Base-by-base conservation (phyloP, 202 grass and related monocot species). In the Eragrostis tef region DNA sequence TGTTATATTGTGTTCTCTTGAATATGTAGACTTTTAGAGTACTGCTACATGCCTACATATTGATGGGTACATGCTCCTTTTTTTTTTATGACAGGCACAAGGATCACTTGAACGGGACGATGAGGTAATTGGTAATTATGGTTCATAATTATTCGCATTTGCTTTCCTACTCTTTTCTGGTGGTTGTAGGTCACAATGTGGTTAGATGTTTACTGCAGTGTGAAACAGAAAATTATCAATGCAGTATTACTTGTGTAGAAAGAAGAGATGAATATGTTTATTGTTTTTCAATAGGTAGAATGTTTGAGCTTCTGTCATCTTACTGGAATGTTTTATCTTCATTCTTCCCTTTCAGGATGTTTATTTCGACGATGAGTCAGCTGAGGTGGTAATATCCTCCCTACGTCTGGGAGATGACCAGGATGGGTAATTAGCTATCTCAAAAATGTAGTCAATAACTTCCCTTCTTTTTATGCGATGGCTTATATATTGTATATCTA, bases 361-460 rank as follows among this genome's bases (percentile, higher is more conserved):
- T 54, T 94, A 97, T 74, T 97, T 94, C 75, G 89, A 97, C 84
- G 91, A 97, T 26, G 91, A 97, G 75, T 94, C 94, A 71, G 94
- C 94, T 71, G 94, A 97, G 75, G 94, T 97, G 51, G 94, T 97
- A 46, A 97, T 94, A 85, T 92, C 89, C 58, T 97, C 94, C 15
- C 80, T 97, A n/a, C 91, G 94, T 53, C 43, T 97, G 78, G 92
- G 94, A 71, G 94, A 97, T 46, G 94, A 97, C 15, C 87, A 90
- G 75, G 94, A 97, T 0, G 71, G 94, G 94, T 97, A 86, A 80
- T 79, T 88, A 64, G 21, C 43, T 44, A 66, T 67, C 59, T 65
- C 46, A 77, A 64, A 77, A 71, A n/a, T 24, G 12, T 24, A 39
- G 34, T 36, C 5, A 9, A 0, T 57, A 71, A 68, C 52, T 31